These are phyloP conservation scores for Vitis vinifera DNA, from an alignment of 164 flowering plant genomes.

Conservation along the genomic window ASM3070453v1 NC_081813.1:2197501-2198000, in stretches of 20 bases:
- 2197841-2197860: constrained; percentile 97
- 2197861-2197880: constrained; percentile 77
- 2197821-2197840: constrained; percentile 95
- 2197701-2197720: constrained; percentile 85
- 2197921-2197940: constrained; percentile 96
- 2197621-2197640: constrained; percentile 83
- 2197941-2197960: constrained; percentile 88
- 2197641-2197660: constrained; percentile 85
- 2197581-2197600: background rate
- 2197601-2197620: background rate
- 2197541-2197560: background rate
- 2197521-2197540: background rate
- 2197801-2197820: constrained; percentile 70
- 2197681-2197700: constrained; percentile 83
- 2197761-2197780: too few species aligned
- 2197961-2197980: constrained; percentile 50
- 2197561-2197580: background rate
- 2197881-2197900: constrained; percentile 64
- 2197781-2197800: background rate
- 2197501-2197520: background rate
- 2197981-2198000: too few species aligned
- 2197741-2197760: background rate
- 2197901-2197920: constrained; percentile 60
- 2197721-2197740: constrained; percentile 41
- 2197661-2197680: constrained; percentile 90